These are phyloP conservation scores for Coemansia sp. DNA, from an alignment of 371 early-diverging fungal species.

Conservation along the genomic window DNA sequence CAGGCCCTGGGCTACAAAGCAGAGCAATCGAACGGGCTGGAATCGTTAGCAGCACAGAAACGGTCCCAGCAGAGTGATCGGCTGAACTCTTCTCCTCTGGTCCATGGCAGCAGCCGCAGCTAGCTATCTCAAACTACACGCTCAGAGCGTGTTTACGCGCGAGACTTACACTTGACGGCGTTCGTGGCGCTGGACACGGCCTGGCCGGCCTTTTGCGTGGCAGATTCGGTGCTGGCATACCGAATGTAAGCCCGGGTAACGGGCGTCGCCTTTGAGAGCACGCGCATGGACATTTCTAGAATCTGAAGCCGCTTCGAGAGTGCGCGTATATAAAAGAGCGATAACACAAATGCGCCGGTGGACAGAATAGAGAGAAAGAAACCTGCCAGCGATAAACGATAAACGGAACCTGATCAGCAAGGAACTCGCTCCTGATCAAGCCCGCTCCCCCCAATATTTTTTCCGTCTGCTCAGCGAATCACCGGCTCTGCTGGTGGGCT, in stretches of 20 bases:
- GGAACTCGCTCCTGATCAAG: background rate
- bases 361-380: background rate
- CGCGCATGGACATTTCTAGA: constrained; percentile 43
- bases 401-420: background rate
- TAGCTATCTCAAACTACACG: background rate
- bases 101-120: background rate
- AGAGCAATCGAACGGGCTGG: background rate
- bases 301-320: background rate
- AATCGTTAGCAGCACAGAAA: background rate
- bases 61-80: background rate
- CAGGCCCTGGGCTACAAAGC: constrained; percentile 38
- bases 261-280: constrained; percentile 40
- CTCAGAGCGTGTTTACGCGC: background rate
- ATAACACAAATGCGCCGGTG: constrained; percentile 6
- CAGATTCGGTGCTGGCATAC: constrained; percentile 49
- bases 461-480: background rate
- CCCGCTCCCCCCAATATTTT: background rate
- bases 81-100: background rate
- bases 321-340: background rate
- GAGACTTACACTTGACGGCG: constrained; percentile 39
- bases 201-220: constrained; percentile 41
- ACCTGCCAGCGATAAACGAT: background rate
- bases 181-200: constrained; percentile 33
- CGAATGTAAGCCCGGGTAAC: constrained; percentile 48
- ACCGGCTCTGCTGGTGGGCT: background rate